Base-by-base conservation (phyloP, 352 stramenopile genomes). In the Phytophthora brassicae region DNA sequence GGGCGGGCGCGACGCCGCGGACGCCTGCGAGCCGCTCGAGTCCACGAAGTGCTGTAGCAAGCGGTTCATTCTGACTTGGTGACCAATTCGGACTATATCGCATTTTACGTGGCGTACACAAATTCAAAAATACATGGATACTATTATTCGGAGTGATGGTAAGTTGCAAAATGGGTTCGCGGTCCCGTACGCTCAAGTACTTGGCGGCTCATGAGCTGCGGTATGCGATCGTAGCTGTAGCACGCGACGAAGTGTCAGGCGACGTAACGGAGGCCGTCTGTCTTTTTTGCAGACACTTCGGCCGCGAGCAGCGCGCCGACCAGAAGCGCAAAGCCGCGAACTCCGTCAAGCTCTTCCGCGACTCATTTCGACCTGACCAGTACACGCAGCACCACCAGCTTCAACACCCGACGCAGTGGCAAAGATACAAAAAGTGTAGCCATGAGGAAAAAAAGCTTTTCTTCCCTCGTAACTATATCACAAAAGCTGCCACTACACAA, bases 1-100 rank as follows among this genome's bases (percentile, higher is more conserved):
- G 3, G 61, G 57, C 35, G 65, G 60, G 2, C 60, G 65, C 14
- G 65, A 45, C 36, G 54, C 42, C 7, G 65, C 22, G 1, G 46
- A 20, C 46, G 31, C 42, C 46, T 59, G 63, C n/a, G 52, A 29
- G 3, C 46, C 64, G 45, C 36, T 47, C 19, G 59, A 68, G 66
- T 74, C 75, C 45, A 84, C 74, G 60, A 86, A 88, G 55, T 70
- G 74, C 79, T 88, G 79, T 20, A 88, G 70, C 54, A 88, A 62
- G 12, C 79, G 64, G 58, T 86, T 88, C 79, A 88, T 88, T 0
- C 29, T 31, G n/a, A n/a, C n/a, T n/a, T n/a, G n/a, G n/a, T n/a
- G 31, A 38, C 31, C 31, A 38, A 38, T 38, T 38, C 31, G n/a
- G n/a, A n/a, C n/a, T n/a, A n/a, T n/a, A n/a, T n/a, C n/a, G n/a